These are phyloP conservation scores for Penicillium sp. DNA, from an alignment of 2,329 filamentous ascomycete species.

Conservation along the genomic window DNA sequence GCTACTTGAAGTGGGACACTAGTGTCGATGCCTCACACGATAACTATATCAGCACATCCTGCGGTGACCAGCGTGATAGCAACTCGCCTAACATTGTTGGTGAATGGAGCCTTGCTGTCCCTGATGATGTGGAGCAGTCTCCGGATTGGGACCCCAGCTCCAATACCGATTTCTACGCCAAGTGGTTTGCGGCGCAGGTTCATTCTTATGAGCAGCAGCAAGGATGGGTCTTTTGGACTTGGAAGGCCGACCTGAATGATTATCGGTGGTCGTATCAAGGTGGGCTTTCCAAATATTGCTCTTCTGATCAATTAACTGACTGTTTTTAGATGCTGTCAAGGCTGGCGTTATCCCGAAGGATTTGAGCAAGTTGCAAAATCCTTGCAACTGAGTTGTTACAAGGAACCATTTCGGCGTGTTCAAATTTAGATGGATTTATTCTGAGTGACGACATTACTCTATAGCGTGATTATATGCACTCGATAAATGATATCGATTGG, in stretches of 20 bases:
- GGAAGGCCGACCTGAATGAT: conserved; percentile 54
- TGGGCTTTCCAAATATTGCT: conserved; percentile 10
- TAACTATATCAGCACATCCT: conserved; percentile 55
- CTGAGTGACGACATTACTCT: too few relatives aligned
- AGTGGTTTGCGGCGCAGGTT: conserved; percentile 61
- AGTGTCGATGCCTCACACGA: conserved; percentile 47
- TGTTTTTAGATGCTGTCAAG: conserved; percentile 49
- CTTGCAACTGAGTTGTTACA: conserved; percentile 1
- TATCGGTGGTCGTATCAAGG: conserved; percentile 33
- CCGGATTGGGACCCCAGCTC: conserved; percentile 46
- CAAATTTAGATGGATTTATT: too few relatives aligned
- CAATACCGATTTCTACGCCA: conserved; percentile 55
- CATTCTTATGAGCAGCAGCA: conserved; percentile 55
- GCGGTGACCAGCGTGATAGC: conserved; percentile 47
- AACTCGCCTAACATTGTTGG: conserved; percentile 56
- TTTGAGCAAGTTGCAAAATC: conserved; percentile 17
- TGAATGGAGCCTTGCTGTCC: conserved; percentile 60
- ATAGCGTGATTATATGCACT: too few relatives aligned
- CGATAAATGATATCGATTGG: background rate
- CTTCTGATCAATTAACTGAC: conserved; percentile 47
- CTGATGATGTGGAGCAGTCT: conserved; percentile 50
- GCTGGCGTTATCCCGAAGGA: conserved; percentile 44
- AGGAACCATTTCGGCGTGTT: background rate
- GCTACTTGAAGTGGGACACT: conserved; percentile 59
- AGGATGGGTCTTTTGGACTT: conserved; percentile 63